Evolutionary conservation across 139 green algal species (phyloP).

Genomic region (Diplosphaera chodatii): DNA sequence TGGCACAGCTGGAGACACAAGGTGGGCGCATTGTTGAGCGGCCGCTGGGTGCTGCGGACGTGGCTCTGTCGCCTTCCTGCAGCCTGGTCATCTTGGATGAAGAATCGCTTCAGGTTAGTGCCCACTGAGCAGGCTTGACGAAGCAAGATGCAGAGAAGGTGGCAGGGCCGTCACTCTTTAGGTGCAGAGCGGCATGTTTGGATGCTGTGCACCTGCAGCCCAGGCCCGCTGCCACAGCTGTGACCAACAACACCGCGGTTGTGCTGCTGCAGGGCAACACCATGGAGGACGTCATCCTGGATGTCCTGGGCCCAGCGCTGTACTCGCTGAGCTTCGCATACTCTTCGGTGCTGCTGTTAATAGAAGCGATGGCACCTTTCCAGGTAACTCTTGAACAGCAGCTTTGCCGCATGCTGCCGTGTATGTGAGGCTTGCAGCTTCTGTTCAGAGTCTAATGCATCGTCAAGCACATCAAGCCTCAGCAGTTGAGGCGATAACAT

Average conservation of each 20-base stretch:
- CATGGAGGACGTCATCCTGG: background rate
- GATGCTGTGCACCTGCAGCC: too few relatives aligned
- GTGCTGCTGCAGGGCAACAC: background rate
- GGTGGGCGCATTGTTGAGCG: conserved; percentile 26
- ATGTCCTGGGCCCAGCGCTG: conserved; percentile 6
- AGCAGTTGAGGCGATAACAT: too few relatives aligned
- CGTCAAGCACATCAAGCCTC: too few relatives aligned
- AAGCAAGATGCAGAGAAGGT: too few relatives aligned
- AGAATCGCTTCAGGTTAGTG: conserved; percentile 1
- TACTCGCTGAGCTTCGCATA: conserved; percentile 6
- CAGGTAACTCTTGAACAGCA: too few relatives aligned
- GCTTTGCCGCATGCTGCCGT: too few relatives aligned
- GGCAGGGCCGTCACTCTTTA: too few relatives aligned
- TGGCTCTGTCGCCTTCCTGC: conserved; percentile 19
- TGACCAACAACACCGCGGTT: background rate
- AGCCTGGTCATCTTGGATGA: conserved; percentile 26
- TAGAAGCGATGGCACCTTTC: conserved; percentile 7
- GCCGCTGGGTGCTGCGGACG: conserved; percentile 14
- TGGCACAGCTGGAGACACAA: conserved; percentile 15
- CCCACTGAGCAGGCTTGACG: too few relatives aligned
- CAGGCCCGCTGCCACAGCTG: background rate
- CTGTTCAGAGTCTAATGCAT: too few relatives aligned
- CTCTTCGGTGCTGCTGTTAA: conserved; percentile 3
- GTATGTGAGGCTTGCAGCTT: too few relatives aligned
- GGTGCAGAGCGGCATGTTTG: too few relatives aligned